Evolutionary conservation across 495 filamentous ascomycete genomes (phyloP), one percentile per base, ranked within the genome.

Genomic region (Parathielavia hyrcaniae): DNA sequence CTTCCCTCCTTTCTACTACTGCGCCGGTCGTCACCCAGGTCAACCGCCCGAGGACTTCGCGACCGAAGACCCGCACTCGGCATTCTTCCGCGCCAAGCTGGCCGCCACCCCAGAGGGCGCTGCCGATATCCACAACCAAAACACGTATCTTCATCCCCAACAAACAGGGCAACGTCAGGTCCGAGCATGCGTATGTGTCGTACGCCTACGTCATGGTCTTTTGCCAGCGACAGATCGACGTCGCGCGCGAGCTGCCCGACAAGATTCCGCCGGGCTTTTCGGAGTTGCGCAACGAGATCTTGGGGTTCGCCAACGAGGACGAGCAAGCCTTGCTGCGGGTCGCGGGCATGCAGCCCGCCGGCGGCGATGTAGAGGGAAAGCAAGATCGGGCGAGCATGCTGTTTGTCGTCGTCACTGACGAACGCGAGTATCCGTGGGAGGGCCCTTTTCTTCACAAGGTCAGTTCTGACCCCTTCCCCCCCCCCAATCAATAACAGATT

Each of bases 331-430:
- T 41, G 36, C 14, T 52, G 19, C 10, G 11, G 4, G 50, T 52
- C 6, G 35, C 50, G 11, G 50, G 35, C 13, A 40, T 52, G 35
- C 35, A 40, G 36, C 35, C 50, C 4, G 35, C 19, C 12, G 20
- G 13, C 11, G 16, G 7, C 14, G 16, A 3, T n/a, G n/a, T n/a
- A 5, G 50, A 26, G 50, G 50, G 35, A 7, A n/a, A n/a, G n/a
- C 19, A 40, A 19, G 50, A 40, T n/a, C 50, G 35, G 49, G 50
- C 50, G 35, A 30, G 50, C 12, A 52, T 52, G 50, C 20, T 52
- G 50, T 52, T 52, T 52, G 2, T 52, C 5, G 20, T 52, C 12
- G 35, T 52, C 2, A 52, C 35, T 5, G 50, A 52, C 13, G 35
- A 39, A 19, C 17, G 50, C 1, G 20, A 7, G 35, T 52, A 20